These are phyloP conservation scores for Cryphonectria parasitica DNA, from an alignment of 2,329 filamentous ascomycete species.

Conservation along the genomic window DNA sequence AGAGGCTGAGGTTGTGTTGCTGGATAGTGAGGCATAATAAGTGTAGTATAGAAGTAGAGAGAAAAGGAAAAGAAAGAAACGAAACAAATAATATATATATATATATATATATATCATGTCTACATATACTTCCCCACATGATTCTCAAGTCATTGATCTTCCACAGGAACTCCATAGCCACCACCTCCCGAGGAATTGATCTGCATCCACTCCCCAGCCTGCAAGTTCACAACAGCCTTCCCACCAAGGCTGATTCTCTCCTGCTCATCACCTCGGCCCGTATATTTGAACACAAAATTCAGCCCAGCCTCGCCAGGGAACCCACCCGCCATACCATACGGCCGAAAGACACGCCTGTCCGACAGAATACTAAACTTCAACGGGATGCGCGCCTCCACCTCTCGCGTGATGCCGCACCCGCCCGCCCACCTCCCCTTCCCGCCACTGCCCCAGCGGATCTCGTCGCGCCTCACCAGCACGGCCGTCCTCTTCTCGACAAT, in stretches of 20 bases:
- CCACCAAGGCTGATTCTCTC: constrained; percentile 40
- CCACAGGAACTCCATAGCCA: constrained; percentile 33
- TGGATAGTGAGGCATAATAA: constrained; percentile 56
- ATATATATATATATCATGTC: no score
- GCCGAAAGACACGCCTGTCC: constrained; percentile 39
- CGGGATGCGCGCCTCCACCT: constrained; percentile 39
- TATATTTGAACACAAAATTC: constrained; percentile 38
- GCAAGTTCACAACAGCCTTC: constrained; percentile 38
- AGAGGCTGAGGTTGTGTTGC: constrained; percentile 70
- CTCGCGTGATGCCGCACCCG: constrained; percentile 39
- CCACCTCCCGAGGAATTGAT: constrained; percentile 43
- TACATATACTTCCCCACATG: no score
- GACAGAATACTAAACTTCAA: constrained; percentile 43
- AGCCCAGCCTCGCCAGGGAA: constrained; percentile 33
- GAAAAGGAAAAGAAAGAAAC: background rate
- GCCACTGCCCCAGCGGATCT: constrained; percentile 36
- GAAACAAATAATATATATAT: background rate
- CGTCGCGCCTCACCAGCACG: constrained; percentile 38
- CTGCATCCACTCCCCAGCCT: constrained; percentile 41
- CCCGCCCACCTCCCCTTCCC: constrained; percentile 37
- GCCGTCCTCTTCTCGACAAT: constrained; percentile 41
- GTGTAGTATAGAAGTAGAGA: background rate
- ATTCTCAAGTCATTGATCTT: no score
- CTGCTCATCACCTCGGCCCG: constrained; percentile 33
- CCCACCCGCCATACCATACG: constrained; percentile 42